Evolutionary conservation across 2,329 filamentous ascomycete species (phyloP).

Genomic region (Penicillium sp.): DNA sequence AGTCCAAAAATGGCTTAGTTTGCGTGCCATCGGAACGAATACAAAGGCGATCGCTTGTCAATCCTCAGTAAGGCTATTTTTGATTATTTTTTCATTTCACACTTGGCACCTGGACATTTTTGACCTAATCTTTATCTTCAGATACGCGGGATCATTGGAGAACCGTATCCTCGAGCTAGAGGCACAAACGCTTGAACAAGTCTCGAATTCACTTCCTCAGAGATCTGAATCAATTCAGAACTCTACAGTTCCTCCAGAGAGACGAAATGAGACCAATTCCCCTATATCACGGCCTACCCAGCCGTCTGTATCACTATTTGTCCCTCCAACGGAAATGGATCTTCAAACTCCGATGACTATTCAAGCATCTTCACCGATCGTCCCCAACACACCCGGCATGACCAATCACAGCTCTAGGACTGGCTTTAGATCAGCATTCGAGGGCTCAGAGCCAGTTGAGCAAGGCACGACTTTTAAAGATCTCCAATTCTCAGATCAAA

Average conservation of each 20-base stretch:
- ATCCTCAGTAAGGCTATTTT: not conserved
- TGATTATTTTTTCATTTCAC: not conserved
- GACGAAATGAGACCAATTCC: not conserved
- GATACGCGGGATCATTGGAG: not conserved
- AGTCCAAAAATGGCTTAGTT: not conserved
- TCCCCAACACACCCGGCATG: not conserved
- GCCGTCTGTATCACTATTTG: not conserved
- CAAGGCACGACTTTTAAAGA: not conserved
- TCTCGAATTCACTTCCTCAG: not conserved
- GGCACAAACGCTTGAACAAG: not conserved
- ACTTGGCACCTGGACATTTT: not conserved
- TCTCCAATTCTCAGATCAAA: slow-evolving; percentile 2
- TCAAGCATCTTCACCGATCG: not conserved
- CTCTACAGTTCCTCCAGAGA: not conserved
- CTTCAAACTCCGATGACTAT: not conserved
- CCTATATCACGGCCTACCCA: not conserved
- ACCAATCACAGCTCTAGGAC: not conserved
- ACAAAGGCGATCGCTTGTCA: not conserved
- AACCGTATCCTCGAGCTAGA: not conserved
- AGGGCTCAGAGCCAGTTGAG: not conserved
- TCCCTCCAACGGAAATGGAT: not conserved
- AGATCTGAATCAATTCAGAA: not conserved
- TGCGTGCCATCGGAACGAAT: not conserved
- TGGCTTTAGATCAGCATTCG: not conserved
- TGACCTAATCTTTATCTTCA: no score